phyloP scores from a whole-genome alignment of 2,329 filamentous ascomycete species.

The Proliferodiscus dingleyae region DNA sequence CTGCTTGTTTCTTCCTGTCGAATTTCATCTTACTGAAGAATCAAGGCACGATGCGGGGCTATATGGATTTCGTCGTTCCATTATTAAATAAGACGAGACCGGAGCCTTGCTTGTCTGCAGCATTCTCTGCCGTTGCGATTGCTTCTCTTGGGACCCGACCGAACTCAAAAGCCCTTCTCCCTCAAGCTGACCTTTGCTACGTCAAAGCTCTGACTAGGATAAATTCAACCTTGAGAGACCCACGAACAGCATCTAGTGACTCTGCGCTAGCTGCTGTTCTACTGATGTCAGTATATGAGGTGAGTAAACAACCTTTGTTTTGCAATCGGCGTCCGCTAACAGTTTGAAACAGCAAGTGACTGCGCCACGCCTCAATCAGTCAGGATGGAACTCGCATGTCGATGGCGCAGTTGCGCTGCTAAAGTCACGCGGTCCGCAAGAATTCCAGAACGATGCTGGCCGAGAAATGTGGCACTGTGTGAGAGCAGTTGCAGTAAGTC shows the following conservation, averaged over 20 bases:
- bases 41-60: conserved; percentile 48
- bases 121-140: conserved; percentile 52
- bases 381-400: conserved; percentile 56
- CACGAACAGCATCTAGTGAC: conserved; percentile 44
- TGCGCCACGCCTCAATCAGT: conserved; percentile 47
- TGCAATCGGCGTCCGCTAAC: not conserved
- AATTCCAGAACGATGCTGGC: conserved; percentile 46
- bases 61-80: conserved; percentile 54
- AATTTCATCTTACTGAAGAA: conserved; percentile 54
- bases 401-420: conserved; percentile 56
- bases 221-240: conserved; percentile 46
- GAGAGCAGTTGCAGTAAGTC: conserved; percentile 51
- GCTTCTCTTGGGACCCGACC: conserved; percentile 50
- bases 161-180: conserved; percentile 31
- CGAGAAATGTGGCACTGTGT: conserved; percentile 54
- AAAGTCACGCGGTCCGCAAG: conserved; percentile 47
- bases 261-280: conserved; percentile 53
- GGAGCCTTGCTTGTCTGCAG: conserved; percentile 10
- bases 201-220: conserved; percentile 48
- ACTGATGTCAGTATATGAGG: conserved; percentile 55
- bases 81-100: conserved; percentile 42
- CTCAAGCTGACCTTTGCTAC: conserved; percentile 45
- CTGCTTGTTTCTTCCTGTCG: conserved; percentile 53
- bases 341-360: conserved; percentile 37
- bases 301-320: too few relatives aligned